Evolutionary conservation across 1,139 yeast genomes (phyloP).

Genomic region (Taiozyma onychis): DNA sequence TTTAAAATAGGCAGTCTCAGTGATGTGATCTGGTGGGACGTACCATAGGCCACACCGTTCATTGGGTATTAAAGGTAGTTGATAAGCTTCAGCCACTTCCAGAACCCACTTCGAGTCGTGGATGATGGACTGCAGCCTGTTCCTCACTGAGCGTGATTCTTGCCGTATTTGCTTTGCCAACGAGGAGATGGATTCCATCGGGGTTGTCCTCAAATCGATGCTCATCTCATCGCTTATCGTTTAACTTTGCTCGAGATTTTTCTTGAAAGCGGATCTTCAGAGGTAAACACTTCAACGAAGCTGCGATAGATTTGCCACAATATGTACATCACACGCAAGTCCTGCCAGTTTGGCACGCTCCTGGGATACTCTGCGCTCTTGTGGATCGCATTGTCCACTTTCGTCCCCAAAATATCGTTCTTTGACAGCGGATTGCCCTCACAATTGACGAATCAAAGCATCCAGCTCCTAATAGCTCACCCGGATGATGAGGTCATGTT

Average conservation of each 20-base stretch:
- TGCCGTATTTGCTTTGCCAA: slow-evolving; percentile 34
- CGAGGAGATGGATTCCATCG: slow-evolving; percentile 10
- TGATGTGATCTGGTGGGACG: slow-evolving; percentile 37
- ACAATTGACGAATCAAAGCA: slow-evolving; percentile 5
- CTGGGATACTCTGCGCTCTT: neutral
- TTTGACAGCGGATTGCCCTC: neutral
- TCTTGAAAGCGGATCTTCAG: too few relatives aligned
- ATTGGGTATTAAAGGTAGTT: slow-evolving; percentile 55
- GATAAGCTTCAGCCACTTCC: slow-evolving; percentile 27
- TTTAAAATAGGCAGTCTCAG: slow-evolving; percentile 65
- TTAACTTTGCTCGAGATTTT: too few relatives aligned
- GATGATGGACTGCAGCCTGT: slow-evolving; percentile 65
- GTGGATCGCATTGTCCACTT: neutral
- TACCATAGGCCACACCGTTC: slow-evolving; percentile 92
- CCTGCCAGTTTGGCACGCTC: neutral
- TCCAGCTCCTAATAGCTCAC: slow-evolving; percentile 74
- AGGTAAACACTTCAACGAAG: neutral
- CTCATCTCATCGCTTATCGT: neutral
- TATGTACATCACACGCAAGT: neutral
- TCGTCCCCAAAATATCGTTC: neutral
- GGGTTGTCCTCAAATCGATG: neutral
- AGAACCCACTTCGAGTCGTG: slow-evolving; percentile 48
- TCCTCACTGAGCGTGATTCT: slow-evolving; percentile 51
- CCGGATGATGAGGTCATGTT: slow-evolving; percentile 99
- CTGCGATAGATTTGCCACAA: neutral